These are phyloP conservation scores for Arthrobotrys musiformis DNA, from an alignment of 2,329 filamentous ascomycete genomes.

Conservation along the genomic window DNA sequence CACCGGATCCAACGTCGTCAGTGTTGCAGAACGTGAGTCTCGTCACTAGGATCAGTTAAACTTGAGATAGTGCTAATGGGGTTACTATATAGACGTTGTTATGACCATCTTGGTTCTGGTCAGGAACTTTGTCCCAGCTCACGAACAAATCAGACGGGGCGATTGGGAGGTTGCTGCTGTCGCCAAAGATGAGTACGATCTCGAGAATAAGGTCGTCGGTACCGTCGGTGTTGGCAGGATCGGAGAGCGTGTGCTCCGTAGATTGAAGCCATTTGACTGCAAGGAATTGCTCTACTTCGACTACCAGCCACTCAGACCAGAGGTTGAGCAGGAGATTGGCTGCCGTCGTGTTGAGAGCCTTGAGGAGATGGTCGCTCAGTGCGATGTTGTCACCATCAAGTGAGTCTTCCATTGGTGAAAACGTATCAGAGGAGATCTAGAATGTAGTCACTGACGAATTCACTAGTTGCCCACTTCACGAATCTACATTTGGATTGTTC, in stretches of 20 bases:
- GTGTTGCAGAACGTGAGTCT: conserved; percentile 80
- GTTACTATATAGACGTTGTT: conserved; percentile 73
- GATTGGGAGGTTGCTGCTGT: conserved; percentile 96
- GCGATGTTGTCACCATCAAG: conserved; percentile 98
- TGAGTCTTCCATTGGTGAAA: background rate
- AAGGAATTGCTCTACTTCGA: conserved; percentile 99
- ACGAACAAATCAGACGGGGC: conserved; percentile 88
- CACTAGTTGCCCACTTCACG: conserved; percentile 84
- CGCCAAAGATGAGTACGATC: conserved; percentile 98
- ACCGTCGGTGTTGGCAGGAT: conserved; percentile 98
- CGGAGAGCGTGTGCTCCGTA: conserved; percentile 94
- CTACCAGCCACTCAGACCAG: conserved; percentile 90
- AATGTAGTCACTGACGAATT: background rate
- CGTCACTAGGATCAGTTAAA: background rate
- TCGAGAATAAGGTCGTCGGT: conserved; percentile 96
- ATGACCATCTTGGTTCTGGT: conserved; percentile 98
- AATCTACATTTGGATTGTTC: conserved; percentile 95
- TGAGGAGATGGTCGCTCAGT: conserved; percentile 93
- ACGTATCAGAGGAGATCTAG: background rate
- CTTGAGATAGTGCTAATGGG: background rate
- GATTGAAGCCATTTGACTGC: conserved; percentile 98
- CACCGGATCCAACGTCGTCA: conserved; percentile 97
- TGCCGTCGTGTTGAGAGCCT: conserved; percentile 86
- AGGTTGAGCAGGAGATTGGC: conserved; percentile 94
- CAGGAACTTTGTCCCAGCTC: conserved; percentile 97